Percentiles rank a stretch among this genome's conserved stretches.
Evolutionary conservation across 1,139 yeast species (phyloP).

Genomic region (Suhomyces bokatorum): DNA sequence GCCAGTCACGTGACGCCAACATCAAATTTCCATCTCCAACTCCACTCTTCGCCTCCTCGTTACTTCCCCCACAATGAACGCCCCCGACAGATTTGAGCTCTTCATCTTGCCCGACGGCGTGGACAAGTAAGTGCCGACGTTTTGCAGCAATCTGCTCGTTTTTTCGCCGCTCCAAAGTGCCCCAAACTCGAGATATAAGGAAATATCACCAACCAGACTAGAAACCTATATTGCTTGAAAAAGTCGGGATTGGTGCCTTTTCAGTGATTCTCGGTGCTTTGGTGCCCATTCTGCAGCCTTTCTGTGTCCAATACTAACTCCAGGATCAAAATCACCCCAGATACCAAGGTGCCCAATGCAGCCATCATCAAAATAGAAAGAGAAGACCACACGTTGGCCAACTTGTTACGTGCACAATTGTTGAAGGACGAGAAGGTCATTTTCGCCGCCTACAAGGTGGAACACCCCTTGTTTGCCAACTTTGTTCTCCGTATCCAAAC

Average conservation of each 20-base stretch:
- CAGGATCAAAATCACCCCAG: conserved; percentile 84
- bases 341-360: conserved; percentile 93
- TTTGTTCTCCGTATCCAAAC: conserved; percentile 93
- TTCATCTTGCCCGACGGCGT: conserved; percentile 97
- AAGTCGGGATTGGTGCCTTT: background rate
- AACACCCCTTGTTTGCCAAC: conserved; percentile 95
- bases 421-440: conserved; percentile 82
- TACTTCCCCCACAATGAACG: conserved; percentile 62
- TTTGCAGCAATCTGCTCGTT: background rate
- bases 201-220: background rate
- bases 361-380: conserved; percentile 90
- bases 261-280: too few relatives aligned
- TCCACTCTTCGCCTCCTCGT: background rate
- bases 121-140: conserved; percentile 57
- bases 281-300: background rate
- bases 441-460: conserved; percentile 96
- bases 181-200: background rate
- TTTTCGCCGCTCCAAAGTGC: background rate
- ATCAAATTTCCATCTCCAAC: background rate
- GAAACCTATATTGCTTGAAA: background rate
- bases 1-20: background rate
- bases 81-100: conserved; percentile 97
- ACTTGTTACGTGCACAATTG: conserved; percentile 81
- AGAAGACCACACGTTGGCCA: conserved; percentile 96
- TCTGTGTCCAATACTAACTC: conserved; percentile 18